Conservation (phyloP, 495 filamentous ascomycete species). For the Lasiosphaeria ovina region DNA sequence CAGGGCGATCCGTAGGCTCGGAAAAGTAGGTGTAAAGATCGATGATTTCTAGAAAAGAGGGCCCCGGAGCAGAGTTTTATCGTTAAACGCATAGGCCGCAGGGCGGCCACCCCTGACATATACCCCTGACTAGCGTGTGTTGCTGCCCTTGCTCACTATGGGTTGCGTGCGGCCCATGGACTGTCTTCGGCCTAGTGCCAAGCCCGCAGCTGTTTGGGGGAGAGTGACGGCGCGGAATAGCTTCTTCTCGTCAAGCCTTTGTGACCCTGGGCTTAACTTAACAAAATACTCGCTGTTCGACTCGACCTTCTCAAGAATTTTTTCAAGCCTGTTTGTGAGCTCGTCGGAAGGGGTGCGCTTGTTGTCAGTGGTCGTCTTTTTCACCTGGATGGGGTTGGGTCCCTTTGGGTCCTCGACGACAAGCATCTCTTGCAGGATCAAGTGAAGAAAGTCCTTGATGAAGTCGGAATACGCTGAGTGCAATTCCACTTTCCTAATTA, state of each 20-base stretch:
- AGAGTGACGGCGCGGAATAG: background rate
- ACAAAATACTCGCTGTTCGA: background rate
- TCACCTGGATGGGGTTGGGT: background rate
- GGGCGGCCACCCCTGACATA: too few species aligned
- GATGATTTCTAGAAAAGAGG: too few species aligned
- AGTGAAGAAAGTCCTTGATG: constrained; percentile 5
- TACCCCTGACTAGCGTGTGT: too few species aligned
- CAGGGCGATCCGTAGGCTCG: too few species aligned
- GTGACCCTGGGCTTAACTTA: background rate
- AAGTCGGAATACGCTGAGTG: background rate
- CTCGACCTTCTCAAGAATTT: background rate
- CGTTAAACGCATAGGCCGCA: too few species aligned
- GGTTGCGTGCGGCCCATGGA: background rate
- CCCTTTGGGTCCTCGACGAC: constrained; percentile 2
- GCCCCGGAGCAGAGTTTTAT: too few species aligned
- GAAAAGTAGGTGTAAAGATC: too few species aligned
- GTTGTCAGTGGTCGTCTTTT: background rate
- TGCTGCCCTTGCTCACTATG: too few species aligned
- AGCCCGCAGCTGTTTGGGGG: background rate
- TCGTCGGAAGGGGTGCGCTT: background rate
- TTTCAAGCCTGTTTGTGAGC: background rate
- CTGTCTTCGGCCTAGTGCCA: background rate
- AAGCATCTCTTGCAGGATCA: constrained; percentile 10
- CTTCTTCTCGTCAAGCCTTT: background rate
- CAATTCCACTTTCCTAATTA: background rate